Conservation (phyloP, 805 yeast species). For the Monosporozyma yasuniensis region DNA sequence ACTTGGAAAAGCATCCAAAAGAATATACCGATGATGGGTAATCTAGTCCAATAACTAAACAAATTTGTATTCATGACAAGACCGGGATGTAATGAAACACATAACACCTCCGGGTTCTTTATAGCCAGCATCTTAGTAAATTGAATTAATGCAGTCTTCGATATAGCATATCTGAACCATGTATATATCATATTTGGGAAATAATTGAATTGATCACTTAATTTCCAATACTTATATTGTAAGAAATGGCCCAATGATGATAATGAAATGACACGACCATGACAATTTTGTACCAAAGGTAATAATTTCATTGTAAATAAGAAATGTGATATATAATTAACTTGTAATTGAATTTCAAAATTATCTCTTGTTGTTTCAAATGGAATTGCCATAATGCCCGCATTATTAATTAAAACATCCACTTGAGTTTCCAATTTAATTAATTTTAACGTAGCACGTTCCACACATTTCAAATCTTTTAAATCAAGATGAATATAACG, state of each 20-base stretch:
- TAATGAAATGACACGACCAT: slow-evolving; percentile 47
- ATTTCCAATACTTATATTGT: slow-evolving; percentile 38
- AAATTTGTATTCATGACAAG: slow-evolving; percentile 74
- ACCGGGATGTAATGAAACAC: slow-evolving; percentile 73
- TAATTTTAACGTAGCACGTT: slow-evolving; percentile 41
- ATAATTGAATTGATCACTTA: slow-evolving; percentile 41
- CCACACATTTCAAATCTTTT: slow-evolving; percentile 38
- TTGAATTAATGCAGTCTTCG: slow-evolving; percentile 74
- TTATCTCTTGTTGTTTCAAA: slow-evolving; percentile 53
- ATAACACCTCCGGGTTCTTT: slow-evolving; percentile 55
- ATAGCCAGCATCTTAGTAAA: slow-evolving; percentile 54
- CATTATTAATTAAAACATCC: slow-evolving; percentile 63
- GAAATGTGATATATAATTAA: slow-evolving; percentile 70
- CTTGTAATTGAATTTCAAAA: slow-evolving; percentile 73
- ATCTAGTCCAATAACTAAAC: slow-evolving; percentile 66
- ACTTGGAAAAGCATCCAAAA: slow-evolving; percentile 66
- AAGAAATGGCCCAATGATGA: slow-evolving; percentile 60
- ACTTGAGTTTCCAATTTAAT: slow-evolving; percentile 39
- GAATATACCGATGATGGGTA: slow-evolving; percentile 67
- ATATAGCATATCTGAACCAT: slow-evolving; percentile 68
- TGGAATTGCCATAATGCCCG: slow-evolving; percentile 77
- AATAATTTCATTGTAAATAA: slow-evolving; percentile 54
- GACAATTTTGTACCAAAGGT: slow-evolving; percentile 39
- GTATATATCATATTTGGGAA: slow-evolving; percentile 62
- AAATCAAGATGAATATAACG: slow-evolving; percentile 49